Evolutionary conservation across 2,329 filamentous ascomycete genomes (phyloP), one percentile per base, ranked within the genome.

Genomic region (Parastagonospora nodorum): DNA sequence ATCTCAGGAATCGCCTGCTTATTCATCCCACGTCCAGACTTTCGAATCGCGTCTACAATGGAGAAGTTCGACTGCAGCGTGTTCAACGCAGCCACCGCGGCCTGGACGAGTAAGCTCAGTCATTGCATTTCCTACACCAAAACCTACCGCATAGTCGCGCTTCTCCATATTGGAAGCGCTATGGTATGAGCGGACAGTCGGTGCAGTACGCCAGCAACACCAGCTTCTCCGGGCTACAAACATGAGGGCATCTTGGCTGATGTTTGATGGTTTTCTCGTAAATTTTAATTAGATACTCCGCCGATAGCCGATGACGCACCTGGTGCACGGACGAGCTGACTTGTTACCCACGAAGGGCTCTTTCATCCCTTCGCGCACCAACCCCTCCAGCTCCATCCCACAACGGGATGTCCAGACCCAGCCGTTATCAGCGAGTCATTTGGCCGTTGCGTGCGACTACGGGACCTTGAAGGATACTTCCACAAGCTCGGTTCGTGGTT

Each of bases 1-100:
- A 94, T 93, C 71, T 96, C 90, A 0, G 90, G 89, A 42, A 95
- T 86, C 6, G 92, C 89, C 47, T 80, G 80, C 41, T 86, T 80
- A 67, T 96, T 95, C 76, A 89, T 85, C 27, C 81, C 83, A 55
- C 86, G 78, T 15, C 90, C 89, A 14, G 88, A 88, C 70, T 89
- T 89, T 47, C 86, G 83, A 44, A 94, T 86, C 43, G 88, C 86
- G 69, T 96, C 86, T 14, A 97, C 83, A 51, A 89, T 79, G 33
- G 87, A 82, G 63, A 86, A 88, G 72, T 96, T 96, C 48, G 88
- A 88, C 66, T 93, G 88, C 46, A 96, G 81, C 42, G 84, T 84
- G 61, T 90, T 88, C 60, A 96, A 84, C 49, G 87, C 86, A 46
- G 81, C 73, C 33, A 96, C 85, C 32, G 92, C 92, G 61, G 86